These are phyloP conservation scores for Melastoma malabathricum DNA, from an alignment of 345 rosid genomes.

Conservation along the genomic window DNA sequence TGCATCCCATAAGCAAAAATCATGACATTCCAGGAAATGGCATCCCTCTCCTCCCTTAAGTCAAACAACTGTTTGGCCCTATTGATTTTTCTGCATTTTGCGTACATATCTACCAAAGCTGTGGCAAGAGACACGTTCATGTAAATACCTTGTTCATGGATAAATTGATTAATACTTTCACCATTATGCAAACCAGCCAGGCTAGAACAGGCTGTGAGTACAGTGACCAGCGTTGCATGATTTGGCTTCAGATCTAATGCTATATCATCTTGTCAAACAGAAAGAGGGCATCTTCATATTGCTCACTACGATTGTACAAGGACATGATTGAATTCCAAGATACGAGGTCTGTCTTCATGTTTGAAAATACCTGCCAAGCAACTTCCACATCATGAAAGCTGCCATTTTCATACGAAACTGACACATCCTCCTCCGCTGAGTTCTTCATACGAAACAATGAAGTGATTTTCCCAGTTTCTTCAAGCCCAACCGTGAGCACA, in stretches of 20 bases:
- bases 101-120: constrained; percentile 56
- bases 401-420: constrained; percentile 44
- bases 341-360: constrained; percentile 20
- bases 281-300: constrained; percentile 27
- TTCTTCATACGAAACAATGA: constrained; percentile 39
- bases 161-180: constrained; percentile 30
- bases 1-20: constrained; percentile 55
- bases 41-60: constrained; percentile 33
- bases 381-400: constrained; percentile 27
- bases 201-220: constrained; percentile 53
- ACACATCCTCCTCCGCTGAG: constrained; percentile 16
- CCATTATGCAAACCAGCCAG: constrained; percentile 45
- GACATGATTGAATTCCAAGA: constrained; percentile 59
- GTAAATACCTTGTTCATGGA: constrained; percentile 29
- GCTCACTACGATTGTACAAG: constrained; percentile 23
- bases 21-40: constrained; percentile 57
- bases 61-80: constrained; percentile 38
- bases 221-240: constrained; percentile 35
- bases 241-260: constrained; percentile 29
- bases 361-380: constrained; percentile 32
- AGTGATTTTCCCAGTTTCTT: constrained; percentile 29
- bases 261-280: constrained; percentile 47
- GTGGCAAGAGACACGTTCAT: constrained; percentile 40
- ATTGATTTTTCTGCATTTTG: constrained; percentile 52
- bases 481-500: constrained; percentile 35